Evolutionary conservation across 371 early-diverging fungal genomes (phyloP), one percentile per base, ranked within the genome.

Genomic region (Coemansia sp.): DNA sequence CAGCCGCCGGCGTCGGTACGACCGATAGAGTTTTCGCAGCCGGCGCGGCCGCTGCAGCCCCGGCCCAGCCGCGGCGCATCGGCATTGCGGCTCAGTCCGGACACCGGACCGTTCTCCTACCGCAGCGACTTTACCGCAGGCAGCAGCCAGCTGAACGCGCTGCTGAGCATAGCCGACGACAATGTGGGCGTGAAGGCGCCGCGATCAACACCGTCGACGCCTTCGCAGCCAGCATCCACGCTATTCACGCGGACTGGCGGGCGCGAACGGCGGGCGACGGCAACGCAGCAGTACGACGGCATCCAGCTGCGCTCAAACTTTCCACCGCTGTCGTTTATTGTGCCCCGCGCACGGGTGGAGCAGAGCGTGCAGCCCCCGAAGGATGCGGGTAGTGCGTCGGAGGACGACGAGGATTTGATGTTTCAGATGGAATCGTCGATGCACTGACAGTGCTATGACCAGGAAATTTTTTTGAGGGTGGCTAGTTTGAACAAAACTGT

Each of bases 361-460:
- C 57, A 20, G 14, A n/a, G 10, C 14, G 16, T 34, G 26, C 53
- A 45, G 32, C 52, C 10, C 3, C 58, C 11, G 40, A 40, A 39
- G 5, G 55, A 36, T 20, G 9, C 47, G 53, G 26, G 45, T 8
- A 45, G 45, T 14, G 45, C 45, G 5, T n/a, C 45, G 4, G 69
- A 55, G 30, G 68, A 67, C 30, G 74, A 74, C 26, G 69, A 72
- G 1, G 70, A 73, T 9, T 54, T 74, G 45, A 74, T 74, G 62
- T 74, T 74, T 53, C 75, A 67, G 16, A 78, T 69, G 70, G 69
- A 77, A 7, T 36, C 63, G 26, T 77, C 77, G 3, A 20, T 41
- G 20, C 51, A 57, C 50, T 63, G 11, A 36, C 26, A 47, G 34
- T 0, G 14, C 14, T 10, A 0, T 45, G n/a, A 5, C 16, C 42